Percentiles rank a stretch among this genome's conserved stretches.
Conservation (phyloP, 2,329 filamentous ascomycete species). For the Madurella fahalii region DNA sequence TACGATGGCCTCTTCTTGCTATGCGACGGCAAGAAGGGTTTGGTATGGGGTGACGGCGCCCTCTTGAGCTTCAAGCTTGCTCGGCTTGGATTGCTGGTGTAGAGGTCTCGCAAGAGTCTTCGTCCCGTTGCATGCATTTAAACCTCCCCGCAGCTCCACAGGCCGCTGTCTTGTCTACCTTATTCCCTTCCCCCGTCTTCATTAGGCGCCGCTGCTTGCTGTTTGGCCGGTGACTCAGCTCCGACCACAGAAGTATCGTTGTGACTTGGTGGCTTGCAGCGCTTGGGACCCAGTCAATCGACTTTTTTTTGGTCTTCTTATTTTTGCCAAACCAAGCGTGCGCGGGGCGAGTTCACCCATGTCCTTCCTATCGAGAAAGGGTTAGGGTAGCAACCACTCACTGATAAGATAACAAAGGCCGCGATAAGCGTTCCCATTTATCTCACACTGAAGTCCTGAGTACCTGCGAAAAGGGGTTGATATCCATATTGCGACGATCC, state of each 20-base stretch:
- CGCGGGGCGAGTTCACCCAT: too few relatives aligned
- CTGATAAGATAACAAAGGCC: too few relatives aligned
- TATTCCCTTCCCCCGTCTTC: not conserved
- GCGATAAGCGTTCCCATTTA: too few relatives aligned
- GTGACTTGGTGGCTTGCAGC: not conserved
- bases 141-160: not conserved
- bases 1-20: not conserved
- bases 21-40: not conserved
- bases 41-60: not conserved
- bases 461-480: too few relatives aligned
- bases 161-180: not conserved
- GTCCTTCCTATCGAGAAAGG: too few relatives aligned
- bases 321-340: too few relatives aligned
- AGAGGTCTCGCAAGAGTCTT: not conserved
- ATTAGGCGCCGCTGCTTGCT: not conserved
- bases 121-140: constrained; percentile 9
- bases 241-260: too few relatives aligned
- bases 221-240: constrained; percentile 15
- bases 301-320: too few relatives aligned
- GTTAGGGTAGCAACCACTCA: too few relatives aligned
- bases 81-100: not conserved
- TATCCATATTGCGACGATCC: too few relatives aligned
- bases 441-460: too few relatives aligned
- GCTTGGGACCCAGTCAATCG: too few relatives aligned
- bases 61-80: not conserved